phyloP scores from a whole-genome alignment of 768 basidiomycete genomes.

The Phanerodontia chrysosporium region DNA sequence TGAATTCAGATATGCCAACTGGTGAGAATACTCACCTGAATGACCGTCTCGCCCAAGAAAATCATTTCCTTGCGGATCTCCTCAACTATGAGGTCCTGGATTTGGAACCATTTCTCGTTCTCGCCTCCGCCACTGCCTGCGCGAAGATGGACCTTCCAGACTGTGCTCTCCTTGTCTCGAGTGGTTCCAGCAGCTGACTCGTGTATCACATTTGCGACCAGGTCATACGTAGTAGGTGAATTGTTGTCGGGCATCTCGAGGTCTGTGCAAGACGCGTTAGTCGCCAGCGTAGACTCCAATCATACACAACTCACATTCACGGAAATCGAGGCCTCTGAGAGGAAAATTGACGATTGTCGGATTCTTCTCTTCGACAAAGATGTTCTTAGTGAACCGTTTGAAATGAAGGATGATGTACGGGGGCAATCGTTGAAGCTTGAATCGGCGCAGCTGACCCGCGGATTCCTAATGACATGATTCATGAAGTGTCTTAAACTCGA shows the following conservation, averaged over 20 bases:
- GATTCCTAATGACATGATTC: conserved; percentile 58
- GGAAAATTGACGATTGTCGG: conserved; percentile 99
- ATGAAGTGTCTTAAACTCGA: neutral
- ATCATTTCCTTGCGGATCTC: conserved; percentile 98
- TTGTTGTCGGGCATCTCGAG: conserved; percentile 64
- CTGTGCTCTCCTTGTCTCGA: conserved; percentile 83
- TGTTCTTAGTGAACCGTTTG: conserved; percentile 95
- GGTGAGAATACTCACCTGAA: conserved; percentile 71
- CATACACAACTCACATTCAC: conserved; percentile 72
- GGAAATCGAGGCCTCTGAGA: conserved; percentile 86
- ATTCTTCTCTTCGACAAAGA: conserved; percentile 97
- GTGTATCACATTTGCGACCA: conserved; percentile 92
- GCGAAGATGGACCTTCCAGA: conserved; percentile 89
- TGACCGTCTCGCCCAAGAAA: conserved; percentile 91
- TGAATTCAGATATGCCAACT: too few species aligned
- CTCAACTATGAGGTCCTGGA: conserved; percentile 94
- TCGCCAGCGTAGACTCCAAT: neutral
- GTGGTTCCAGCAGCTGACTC: conserved; percentile 96
- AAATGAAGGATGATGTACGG: conserved; percentile 92
- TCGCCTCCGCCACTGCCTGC: conserved; percentile 74
- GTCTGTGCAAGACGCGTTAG: conserved; percentile 43
- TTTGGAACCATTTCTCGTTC: conserved; percentile 91
- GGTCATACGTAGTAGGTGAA: conserved; percentile 78
- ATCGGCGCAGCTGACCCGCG: conserved; percentile 77
- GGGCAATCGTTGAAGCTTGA: conserved; percentile 86